Evolutionary conservation across 2,329 filamentous ascomycete species (phyloP), one percentile per base, ranked within the genome.

Genomic region (Pestalotiopsis sp.): DNA sequence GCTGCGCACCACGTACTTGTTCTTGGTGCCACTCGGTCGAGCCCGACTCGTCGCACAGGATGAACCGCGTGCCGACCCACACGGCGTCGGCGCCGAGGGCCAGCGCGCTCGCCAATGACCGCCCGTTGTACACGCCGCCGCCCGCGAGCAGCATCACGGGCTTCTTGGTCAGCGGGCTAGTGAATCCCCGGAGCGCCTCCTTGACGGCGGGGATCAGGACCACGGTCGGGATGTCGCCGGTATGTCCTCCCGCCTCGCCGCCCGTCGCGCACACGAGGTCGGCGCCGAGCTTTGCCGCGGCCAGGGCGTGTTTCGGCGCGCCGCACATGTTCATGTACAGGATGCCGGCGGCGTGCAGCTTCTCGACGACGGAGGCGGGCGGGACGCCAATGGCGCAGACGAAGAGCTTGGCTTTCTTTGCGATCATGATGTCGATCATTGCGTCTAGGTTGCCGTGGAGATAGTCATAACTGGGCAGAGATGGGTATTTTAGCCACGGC

Each of bases 311-410:
- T 57, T 98, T 98, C 79, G 95, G 95, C 87, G 98, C 95, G 73
- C 95, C 95, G 81, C 98, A 94, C 95, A 98, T 98, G 91, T 98
- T 98, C 95, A 98, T 98, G 88, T 96, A 97, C 72, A 97, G 87
- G 75, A 98, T 89, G 74, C 94, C 94, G 77, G 89, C 84, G 77
- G 89, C 87, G 88, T 80, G 77, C 41, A 79, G 65, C 61, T 75
- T 78, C 17, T 79, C 76, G 23, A 80, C 73, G 3, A 73, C 76
- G 71, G 73, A 75, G 49, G 70, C 67, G 5, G 77, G 77, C 5
- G 77, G 74, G 12, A 79, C 75, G 17, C 78, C 78, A 4, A 80
- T 76, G 1, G 78, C 78, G 2, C 75, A 78, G 25, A 80, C 77
- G 63, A 80, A 80, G 4, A 79, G 68, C 68, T 74, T 78, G 14